phyloP scores from a whole-genome alignment of 768 basidiomycete genomes.

The Trametes elegans region DNA sequence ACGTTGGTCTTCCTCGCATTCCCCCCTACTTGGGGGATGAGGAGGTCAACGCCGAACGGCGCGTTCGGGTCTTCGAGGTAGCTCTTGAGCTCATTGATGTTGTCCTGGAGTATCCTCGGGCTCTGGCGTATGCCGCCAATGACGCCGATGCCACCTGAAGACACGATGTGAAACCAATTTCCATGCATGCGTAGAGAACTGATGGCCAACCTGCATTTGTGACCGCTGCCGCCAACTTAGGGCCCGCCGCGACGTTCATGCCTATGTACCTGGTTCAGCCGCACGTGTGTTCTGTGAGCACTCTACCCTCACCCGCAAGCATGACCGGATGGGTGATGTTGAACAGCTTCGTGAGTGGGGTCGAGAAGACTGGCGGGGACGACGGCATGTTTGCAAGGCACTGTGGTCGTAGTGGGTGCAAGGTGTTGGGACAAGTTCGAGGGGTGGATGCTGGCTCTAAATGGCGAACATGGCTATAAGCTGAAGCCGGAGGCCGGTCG shows the following conservation, averaged over 20 bases:
- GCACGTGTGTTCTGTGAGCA: background rate
- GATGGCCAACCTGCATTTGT: constrained; percentile 69
- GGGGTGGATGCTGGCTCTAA: background rate
- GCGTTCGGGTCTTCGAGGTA: constrained; percentile 72
- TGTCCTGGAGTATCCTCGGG: constrained; percentile 64
- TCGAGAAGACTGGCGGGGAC: constrained; percentile 61
- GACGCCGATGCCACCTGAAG: constrained; percentile 74
- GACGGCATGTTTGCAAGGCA: constrained; percentile 62
- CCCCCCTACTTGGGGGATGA: constrained; percentile 81
- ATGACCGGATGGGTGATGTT: constrained; percentile 81
- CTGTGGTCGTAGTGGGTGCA: background rate
- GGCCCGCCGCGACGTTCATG: constrained; percentile 88
- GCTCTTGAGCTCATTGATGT: constrained; percentile 71
- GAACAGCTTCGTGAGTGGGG: constrained; percentile 74
- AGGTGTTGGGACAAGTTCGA: background rate
- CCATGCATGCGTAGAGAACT: background rate
- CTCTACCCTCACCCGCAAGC: constrained; percentile 54
- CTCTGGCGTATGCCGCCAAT: constrained; percentile 80
- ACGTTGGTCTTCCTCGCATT: constrained; percentile 82
- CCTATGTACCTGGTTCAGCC: constrained; percentile 32
- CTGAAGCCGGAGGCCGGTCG: too few species aligned
- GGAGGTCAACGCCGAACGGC: constrained; percentile 80
- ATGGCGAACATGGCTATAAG: background rate
- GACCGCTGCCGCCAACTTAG: constrained; percentile 83
- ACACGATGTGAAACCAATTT: background rate